Conservation (phyloP, 768 basidiomycete species). For the Postia placenta region DNA sequence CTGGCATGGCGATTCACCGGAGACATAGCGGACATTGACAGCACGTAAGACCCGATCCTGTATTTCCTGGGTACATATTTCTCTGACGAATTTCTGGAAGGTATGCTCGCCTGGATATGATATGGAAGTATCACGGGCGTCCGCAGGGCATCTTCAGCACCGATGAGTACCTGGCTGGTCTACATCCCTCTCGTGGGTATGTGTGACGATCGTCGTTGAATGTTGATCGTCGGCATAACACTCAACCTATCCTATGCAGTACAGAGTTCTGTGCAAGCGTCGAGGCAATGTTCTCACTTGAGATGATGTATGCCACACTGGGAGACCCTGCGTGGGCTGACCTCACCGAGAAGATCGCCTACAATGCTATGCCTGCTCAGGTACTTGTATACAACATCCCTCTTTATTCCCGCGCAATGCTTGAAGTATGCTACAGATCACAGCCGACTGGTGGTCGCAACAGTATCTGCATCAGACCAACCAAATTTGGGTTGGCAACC, state of each 20-base stretch:
- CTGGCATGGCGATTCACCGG: no score
- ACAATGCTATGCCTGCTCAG: constrained; percentile 44
- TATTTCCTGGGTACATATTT: no score
- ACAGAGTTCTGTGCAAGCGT: constrained; percentile 51
- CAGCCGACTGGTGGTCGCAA: constrained; percentile 48
- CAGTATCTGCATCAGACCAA: constrained; percentile 58
- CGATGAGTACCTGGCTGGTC: constrained; percentile 52
- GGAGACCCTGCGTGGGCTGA: not conserved
- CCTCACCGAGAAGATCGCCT: constrained; percentile 39
- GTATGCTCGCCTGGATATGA: no score
- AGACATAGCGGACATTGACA: no score
- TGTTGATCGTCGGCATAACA: no score
- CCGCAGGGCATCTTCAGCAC: constrained; percentile 51
- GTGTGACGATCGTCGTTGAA: constrained; percentile 7
- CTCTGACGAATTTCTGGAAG: no score
- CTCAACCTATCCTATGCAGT: constrained; percentile 22
- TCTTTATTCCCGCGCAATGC: not conserved
- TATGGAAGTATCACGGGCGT: no score
- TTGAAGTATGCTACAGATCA: not conserved
- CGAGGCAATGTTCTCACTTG: constrained; percentile 57
- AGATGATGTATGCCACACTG: constrained; percentile 7
- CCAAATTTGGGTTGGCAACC: constrained; percentile 49
- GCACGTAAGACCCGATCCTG: no score
- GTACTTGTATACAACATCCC: not conserved
- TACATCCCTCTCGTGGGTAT: constrained; percentile 46